These are phyloP conservation scores for Pezicula neosporulosa DNA, from an alignment of 2,329 filamentous ascomycete species.

Conservation along the genomic window DNA sequence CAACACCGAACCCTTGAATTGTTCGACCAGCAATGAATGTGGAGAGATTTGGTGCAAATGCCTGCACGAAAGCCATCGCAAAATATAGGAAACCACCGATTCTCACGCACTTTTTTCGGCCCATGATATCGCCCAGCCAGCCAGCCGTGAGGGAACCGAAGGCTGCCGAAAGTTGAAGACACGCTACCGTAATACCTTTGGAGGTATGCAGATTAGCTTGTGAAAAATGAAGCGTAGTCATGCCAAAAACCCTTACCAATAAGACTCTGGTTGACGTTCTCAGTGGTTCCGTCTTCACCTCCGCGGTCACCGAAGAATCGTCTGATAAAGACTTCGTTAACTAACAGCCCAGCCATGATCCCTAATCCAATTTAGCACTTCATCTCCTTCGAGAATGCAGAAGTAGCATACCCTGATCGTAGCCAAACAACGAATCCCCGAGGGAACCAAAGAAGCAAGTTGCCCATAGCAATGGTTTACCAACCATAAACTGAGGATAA, in stretches of 20 bases:
- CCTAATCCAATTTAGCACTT: conserved; percentile 20
- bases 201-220: neutral
- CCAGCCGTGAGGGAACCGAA: conserved; percentile 31
- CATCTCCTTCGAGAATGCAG: neutral
- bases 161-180: conserved; percentile 32
- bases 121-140: conserved; percentile 32
- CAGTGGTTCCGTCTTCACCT: conserved; percentile 30
- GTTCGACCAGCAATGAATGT: conserved; percentile 51
- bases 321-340: conserved; percentile 35
- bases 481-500: conserved; percentile 31
- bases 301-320: conserved; percentile 35
- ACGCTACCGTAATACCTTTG: conserved; percentile 32
- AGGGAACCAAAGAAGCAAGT: conserved; percentile 37
- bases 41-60: conserved; percentile 32
- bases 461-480: conserved; percentile 30
- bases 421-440: conserved; percentile 38
- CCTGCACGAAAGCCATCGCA: conserved; percentile 33
- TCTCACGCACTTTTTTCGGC: conserved; percentile 32
- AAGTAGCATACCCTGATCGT: conserved; percentile 32
- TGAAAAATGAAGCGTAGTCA: neutral
- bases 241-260: conserved; percentile 6
- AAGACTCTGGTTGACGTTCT: conserved; percentile 32
- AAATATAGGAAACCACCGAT: conserved; percentile 34
- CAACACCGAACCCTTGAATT: conserved; percentile 61
- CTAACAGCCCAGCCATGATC: conserved; percentile 36